Percentiles rank a stretch among this genome's conserved stretches.
Conservation (phyloP, 768 basidiomycete species). For the Leccinum disarticulatum region DNA sequence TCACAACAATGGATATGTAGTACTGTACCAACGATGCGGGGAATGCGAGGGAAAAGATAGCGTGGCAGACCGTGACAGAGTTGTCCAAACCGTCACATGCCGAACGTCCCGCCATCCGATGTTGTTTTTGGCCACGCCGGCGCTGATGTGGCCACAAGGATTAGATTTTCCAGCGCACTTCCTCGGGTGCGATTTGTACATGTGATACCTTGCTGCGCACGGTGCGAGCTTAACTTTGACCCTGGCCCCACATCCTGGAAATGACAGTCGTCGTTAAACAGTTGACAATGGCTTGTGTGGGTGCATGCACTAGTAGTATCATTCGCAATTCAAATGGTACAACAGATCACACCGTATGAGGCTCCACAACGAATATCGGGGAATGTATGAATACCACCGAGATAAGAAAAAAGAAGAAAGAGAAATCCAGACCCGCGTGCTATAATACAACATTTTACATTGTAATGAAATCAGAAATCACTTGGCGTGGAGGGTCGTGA, state of each 20-base stretch:
- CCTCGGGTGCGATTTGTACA: not conserved
- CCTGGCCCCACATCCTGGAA: not conserved
- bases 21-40: not conserved
- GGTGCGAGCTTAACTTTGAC: not conserved
- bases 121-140: not conserved
- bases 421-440: not conserved
- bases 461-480: not conserved
- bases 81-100: not conserved
- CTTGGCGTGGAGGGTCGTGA: not conserved
- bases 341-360: not conserved
- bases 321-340: not conserved
- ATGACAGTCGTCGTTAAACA: not conserved
- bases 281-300: not conserved
- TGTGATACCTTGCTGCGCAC: not conserved
- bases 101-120: not conserved
- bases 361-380: not conserved
- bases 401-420: not conserved
- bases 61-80: no score
- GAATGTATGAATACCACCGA: not conserved
- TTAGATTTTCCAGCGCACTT: not conserved
- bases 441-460: constrained; percentile 12
- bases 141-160: not conserved
- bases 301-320: not conserved
- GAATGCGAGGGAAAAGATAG: not conserved
- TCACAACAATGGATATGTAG: no score